These are phyloP conservation scores for Penicillium taxi DNA, from an alignment of 495 filamentous ascomycete genomes.

Conservation along the genomic window DNA sequence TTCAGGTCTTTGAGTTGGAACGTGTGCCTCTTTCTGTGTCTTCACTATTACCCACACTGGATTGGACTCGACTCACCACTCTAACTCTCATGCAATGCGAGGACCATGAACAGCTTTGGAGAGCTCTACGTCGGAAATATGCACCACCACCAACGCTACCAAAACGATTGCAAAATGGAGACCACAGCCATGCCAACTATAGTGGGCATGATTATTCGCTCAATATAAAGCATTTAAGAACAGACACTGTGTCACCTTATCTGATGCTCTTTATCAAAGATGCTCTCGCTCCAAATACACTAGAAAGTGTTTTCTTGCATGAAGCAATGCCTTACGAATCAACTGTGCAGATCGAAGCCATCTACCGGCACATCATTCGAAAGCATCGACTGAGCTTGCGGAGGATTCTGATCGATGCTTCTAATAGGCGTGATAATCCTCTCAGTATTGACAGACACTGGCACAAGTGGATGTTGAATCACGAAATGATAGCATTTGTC, in stretches of 20 bases:
- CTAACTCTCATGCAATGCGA: slow-evolving; percentile 77
- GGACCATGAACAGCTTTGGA: slow-evolving; percentile 76
- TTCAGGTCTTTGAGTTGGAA: slow-evolving; percentile 77
- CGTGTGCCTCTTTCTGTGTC: slow-evolving; percentile 65
- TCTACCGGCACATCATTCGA: slow-evolving; percentile 67
- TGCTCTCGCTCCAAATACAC: slow-evolving; percentile 72
- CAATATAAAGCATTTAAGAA: slow-evolving; percentile 72
- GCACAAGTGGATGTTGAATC: slow-evolving; percentile 69
- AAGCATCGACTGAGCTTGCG: slow-evolving; percentile 65
- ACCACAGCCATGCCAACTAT: slow-evolving; percentile 8
- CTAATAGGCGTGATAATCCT: slow-evolving; percentile 36
- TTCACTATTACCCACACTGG: slow-evolving; percentile 61
- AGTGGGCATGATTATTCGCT: slow-evolving; percentile 53
- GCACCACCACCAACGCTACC: slow-evolving; percentile 38
- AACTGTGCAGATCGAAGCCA: slow-evolving; percentile 58
- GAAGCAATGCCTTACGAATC: slow-evolving; percentile 53
- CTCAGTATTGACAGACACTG: slow-evolving; percentile 39
- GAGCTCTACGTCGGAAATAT: slow-evolving; percentile 63
- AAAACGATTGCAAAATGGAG: slow-evolving; percentile 17
- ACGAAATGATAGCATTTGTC: slow-evolving; percentile 68
- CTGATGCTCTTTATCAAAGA: slow-evolving; percentile 81
- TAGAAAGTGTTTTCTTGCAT: slow-evolving; percentile 81
- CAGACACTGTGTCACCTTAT: slow-evolving; percentile 66
- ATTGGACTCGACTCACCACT: slow-evolving; percentile 70
- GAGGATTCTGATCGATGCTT: slow-evolving; percentile 73